Evolutionary conservation across 345 rosid genomes (phyloP), one percentile per base, ranked within the genome.

Genomic region (Noccaea caerulescens): DNA sequence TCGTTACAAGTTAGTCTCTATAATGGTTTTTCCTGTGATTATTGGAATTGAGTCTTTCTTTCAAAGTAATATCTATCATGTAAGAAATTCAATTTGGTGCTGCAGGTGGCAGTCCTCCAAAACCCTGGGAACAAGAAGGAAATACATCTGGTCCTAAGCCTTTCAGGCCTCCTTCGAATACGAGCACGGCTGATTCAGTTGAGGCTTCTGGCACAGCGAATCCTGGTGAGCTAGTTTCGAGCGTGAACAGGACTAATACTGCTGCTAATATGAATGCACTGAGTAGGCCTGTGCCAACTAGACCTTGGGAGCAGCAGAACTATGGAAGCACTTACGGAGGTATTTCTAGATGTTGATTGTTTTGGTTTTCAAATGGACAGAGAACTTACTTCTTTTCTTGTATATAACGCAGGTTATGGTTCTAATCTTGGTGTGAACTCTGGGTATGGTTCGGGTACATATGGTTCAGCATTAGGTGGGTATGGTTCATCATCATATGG

Each of bases 81-180:
- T 74, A 41, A 6, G 37, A 9, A 27, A 36, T 62, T 34, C 2
- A 13, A 0, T 46, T 34, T 61, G 1, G 10, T 63, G 68, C 43
- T 61, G 58, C 55, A 80, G 95, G 80, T 61, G 76, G 83, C 12
- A 76, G 84, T 58, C 86, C 88, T 66, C 98, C 97, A n/a, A 94
- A 94, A 73, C 98, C 99, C n/a, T 89, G 97, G 98, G 98, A 94
- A 68, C 88, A 82, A 82, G 80, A 88, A n/a, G 92, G 85, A 59
- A 69, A 82, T 0, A 79, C 89, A 0, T 76, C 93, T 5, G 95
- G 98, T 57, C 83, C 98, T 59, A 76, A 86, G 2, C 99, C 99
- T 41, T 94, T 94, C 58, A 94, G 86, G 73, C 97, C 99, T 7
- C 87, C 99, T 23, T 87, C 98, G 3, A 54, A 83, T 45, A 93